Evolutionary conservation across 2,329 filamentous ascomycete genomes (phyloP), one percentile per base, ranked within the genome.

Genomic region (Clonostachys chloroleuca): DNA sequence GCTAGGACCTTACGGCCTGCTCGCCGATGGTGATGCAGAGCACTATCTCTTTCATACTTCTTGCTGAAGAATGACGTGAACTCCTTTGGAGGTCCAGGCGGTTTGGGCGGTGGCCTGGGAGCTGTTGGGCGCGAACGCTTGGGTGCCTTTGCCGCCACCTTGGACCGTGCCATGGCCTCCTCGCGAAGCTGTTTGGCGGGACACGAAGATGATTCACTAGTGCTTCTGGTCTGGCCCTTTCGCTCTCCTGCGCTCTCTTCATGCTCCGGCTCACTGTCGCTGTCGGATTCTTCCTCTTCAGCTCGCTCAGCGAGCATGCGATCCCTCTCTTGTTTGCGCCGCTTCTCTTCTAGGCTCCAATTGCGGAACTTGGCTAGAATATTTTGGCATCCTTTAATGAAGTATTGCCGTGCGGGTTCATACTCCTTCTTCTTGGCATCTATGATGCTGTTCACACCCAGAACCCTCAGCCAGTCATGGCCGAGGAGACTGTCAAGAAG

Each of bases 271-370:
- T 70, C 70, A 33, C 52, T 51, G n/a, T 52, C 49, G 8, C 54
- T 54, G 34, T 56, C 56, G 8, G 54, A 54, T 36, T 52, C 56
- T 14, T 43, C 57, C 14, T 61, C 63, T 13, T 62, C 62, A 12
- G 56, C 57, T 33, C 62, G 58, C 43, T 65, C 60, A 9, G 62
- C 66, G 5, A 65, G 49, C 10, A 52, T 59, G 46, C 83, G 84
- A 50, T 92, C 89, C 58, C 84, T 89, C 58, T 90, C 86, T 4
- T 82, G 69, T 65, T 90, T 90, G 50, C 89, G 75, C 40, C 86
- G 81, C 70, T 92, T 95, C 65, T 99, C 94, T 62, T 95, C 89
- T 51, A 92, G 80, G 52, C 85, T 91, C 92, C 92, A 97, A 47
- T 81, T 74, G 44, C 84, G 81, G 62, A 96, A 97, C 62, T 96